These are phyloP conservation scores for Fraxinus ornus DNA, from an alignment of 305 asterid genomes.

Conservation along the genomic window DNA sequence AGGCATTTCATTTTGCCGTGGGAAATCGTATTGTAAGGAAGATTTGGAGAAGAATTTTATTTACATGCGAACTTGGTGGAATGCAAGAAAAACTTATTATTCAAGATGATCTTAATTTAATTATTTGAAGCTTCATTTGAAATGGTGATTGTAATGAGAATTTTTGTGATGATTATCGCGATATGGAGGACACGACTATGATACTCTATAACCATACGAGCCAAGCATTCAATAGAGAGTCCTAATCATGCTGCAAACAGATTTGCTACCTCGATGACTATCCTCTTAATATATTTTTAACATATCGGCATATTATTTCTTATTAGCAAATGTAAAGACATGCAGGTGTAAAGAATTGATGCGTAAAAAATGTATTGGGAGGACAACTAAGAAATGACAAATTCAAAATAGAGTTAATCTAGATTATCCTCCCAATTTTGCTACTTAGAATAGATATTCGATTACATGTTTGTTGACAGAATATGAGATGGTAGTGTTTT, in stretches of 20 bases:
- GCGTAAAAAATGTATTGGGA: neutral
- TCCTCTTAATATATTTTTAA: too few relatives aligned
- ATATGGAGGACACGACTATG: neutral
- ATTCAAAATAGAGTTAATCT: too few relatives aligned
- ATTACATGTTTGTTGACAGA: too few relatives aligned
- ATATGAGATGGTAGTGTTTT: too few relatives aligned
- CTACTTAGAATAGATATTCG: too few relatives aligned
- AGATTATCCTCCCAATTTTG: too few relatives aligned
- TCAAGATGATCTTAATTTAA: neutral
- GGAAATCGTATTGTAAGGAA: neutral
- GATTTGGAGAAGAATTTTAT: neutral
- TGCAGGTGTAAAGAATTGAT: neutral
- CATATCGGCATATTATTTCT: neutral
- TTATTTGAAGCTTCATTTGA: neutral
- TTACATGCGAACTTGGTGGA: neutral
- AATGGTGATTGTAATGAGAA: neutral
- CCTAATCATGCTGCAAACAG: neutral
- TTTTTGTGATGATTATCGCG: neutral
- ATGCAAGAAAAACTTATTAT: neutral
- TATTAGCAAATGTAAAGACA: neutral
- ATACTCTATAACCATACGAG: neutral
- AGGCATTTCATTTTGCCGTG: neutral
- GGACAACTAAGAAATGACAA: neutral
- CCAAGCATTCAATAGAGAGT: neutral
- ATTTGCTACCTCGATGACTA: neutral